These are phyloP conservation scores for Hypsizygus marmoreus DNA, from an alignment of 768 basidiomycete species.

Conservation along the genomic window DNA sequence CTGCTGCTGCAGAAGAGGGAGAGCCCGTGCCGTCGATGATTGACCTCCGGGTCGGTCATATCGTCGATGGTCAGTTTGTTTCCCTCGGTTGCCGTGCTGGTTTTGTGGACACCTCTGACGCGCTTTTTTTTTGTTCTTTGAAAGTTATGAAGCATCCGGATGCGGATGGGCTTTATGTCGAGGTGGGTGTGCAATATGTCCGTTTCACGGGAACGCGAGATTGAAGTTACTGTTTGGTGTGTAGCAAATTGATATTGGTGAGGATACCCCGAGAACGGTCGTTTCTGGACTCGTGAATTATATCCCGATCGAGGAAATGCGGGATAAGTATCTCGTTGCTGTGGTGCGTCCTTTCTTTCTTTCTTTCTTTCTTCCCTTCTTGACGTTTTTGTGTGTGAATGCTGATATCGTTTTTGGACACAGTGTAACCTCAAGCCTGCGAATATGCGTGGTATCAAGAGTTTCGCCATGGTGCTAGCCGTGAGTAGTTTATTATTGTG, in stretches of 20 bases:
- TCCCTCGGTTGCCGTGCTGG: not conserved
- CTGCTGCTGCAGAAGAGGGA: conserved; percentile 62
- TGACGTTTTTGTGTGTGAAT: no score
- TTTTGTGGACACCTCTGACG: no score
- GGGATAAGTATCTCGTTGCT: conserved; percentile 77
- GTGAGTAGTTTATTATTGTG: no score
- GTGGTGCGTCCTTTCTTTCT: conserved; percentile 55
- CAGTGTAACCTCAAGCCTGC: conserved; percentile 96
- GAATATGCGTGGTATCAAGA: conserved; percentile 96
- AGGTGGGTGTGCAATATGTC: conserved; percentile 46
- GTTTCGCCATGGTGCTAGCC: conserved; percentile 96
- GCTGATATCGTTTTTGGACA: not conserved
- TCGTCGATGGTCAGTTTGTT: conserved; percentile 73
- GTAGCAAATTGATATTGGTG: conserved; percentile 94
- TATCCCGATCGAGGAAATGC: conserved; percentile 94
- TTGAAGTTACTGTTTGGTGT: conserved; percentile 16
- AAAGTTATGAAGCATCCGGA: conserved; percentile 98
- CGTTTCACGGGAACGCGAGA: not conserved
- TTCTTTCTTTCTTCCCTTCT: conserved; percentile 1
- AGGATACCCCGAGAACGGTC: conserved; percentile 92
- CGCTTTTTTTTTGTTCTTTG: no score
- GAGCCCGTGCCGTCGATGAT: conserved; percentile 95
- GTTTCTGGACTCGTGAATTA: conserved; percentile 97
- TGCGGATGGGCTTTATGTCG: conserved; percentile 96
- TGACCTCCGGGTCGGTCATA: conserved; percentile 91